phyloP scores from a whole-genome alignment of 1,139 yeast species.

The Chernovozyma sophiae-reginae region DNA sequence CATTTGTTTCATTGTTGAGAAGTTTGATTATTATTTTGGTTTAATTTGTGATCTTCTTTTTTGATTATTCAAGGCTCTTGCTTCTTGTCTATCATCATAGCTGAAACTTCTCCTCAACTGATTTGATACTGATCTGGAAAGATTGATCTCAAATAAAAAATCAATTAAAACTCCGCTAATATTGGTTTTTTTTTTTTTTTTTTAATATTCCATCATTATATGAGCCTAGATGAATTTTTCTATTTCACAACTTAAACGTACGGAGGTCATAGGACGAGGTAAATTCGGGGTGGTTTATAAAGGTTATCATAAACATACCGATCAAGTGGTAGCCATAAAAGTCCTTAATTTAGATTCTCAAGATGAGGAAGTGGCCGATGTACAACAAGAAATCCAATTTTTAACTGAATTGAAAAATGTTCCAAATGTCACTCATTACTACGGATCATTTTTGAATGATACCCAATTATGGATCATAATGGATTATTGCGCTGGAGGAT shows the following conservation, averaged over 20 bases:
- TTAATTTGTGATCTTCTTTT: no score
- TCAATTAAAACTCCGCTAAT: no score
- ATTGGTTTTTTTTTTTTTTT: no score
- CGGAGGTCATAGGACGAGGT: conserved; percentile 93
- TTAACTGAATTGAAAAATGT: conserved; percentile 75
- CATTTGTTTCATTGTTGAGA: no score
- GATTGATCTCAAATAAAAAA: no score
- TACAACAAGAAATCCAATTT: conserved; percentile 88
- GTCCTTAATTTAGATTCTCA: conserved; percentile 89
- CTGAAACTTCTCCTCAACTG: no score
- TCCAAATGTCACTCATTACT: conserved; percentile 90
- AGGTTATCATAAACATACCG: conserved; percentile 61
- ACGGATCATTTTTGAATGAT: conserved; percentile 82
- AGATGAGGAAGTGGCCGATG: conserved; percentile 92
- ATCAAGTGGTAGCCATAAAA: conserved; percentile 86
- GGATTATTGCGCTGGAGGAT: conserved; percentile 98
- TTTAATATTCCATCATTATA: no score
- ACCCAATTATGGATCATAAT: conserved; percentile 94
- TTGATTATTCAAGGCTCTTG: no score
- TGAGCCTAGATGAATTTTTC: conserved; percentile 6
- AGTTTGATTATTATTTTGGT: no score
- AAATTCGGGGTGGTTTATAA: conserved; percentile 96
- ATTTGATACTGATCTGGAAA: no score
- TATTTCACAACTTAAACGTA: conserved; percentile 53
- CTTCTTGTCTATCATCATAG: no score